Base-by-base conservation (phyloP, 2,329 filamentous ascomycete species). In the Pseudogymnoascus sp. region DNA sequence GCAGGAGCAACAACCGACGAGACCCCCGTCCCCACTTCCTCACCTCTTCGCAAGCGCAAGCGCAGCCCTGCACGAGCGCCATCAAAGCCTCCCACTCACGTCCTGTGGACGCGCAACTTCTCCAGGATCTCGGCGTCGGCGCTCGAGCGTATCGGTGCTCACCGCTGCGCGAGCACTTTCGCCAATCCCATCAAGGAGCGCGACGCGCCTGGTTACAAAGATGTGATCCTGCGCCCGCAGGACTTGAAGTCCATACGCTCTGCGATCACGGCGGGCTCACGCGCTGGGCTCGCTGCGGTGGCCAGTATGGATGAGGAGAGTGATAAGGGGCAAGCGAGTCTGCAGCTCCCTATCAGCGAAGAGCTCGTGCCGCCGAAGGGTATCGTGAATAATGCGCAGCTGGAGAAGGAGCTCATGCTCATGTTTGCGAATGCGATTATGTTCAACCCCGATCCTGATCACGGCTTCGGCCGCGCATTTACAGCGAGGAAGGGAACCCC, bases 341-440 rank as follows among this genome's bases (percentile, higher is more conserved):
- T 89, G 18, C 84, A 83, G 80, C 77, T 93, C 5, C 86, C 89
- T 7, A 83, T 89, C 64, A 88, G 84, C 1, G 83, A 87, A 60
- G 91, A 97, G 64, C 80, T 96, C 26, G 81, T 93, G 2, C 91
- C 93, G 2, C 93, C 95, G 0, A 90, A 87, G 69, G 91, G 87
- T 18, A 96, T 97, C 70, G 90, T 97, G 75, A 97, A 97, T 75
- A 93, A 90, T 61, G 86, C 89, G 1, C 95, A 97, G 74, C 81
- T 97, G 14, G 93, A 97, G 75, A 91, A 92, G 68, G 93, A 97
- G 74, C 79, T 97, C 10, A 91, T 96, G 70, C 90, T 96, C 70
- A 97, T 97, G 90, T 96, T 97, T 74, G 91, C 92, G 68, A 97
- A 97, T 71, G 93, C 95, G 16, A 89, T 97, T 75, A 97, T 99